Base-by-base conservation (phyloP, 768 basidiomycete species). In the Hericium rajendrae region DNA sequence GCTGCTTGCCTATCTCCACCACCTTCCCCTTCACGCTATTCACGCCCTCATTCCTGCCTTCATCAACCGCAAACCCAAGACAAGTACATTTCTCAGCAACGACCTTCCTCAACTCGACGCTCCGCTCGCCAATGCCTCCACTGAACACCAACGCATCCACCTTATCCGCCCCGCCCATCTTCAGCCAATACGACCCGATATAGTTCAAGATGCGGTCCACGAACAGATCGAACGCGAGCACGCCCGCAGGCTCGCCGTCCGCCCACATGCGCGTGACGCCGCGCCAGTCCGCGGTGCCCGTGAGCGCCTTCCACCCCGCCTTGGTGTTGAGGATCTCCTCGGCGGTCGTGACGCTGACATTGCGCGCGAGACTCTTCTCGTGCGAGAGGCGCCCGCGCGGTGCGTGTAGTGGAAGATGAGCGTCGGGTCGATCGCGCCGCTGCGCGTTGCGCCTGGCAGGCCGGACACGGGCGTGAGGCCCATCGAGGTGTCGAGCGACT, bases 381-480 rank as follows among this genome's bases (percentile, higher is more conserved):
- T 84, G 78, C 49, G 78, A 73, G 66, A 85, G 80, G 22, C 70
- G 69, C 10, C 76, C 0, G 76, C 76, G 53, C 74, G 73, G 59
- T 78, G 78, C 48, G 81, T 82, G 67, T 86, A 85, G 66, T 95
- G 93, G 72, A 95, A 94, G 60, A 95, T 85, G 53, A 94, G 78
- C 43, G 84, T 84, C 13, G 92, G 90, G 69, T 97, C 94, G 65
- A 94, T 75, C 2, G 79, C 76, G 9, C 94, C 93, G 13, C 84
- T 80, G 51, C 94, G 84, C 1, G 93, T 94, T 2, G 90, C 91
- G 15, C 94, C 93, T 4, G 93, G 91, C 0, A 95, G 74, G 2
- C 92, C 92, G 55, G 83, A 83, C n/a, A 93, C 70, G 3, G 92
- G 93, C 1, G 94, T 94, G 39, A 97, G 78, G 3, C 92, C 93